Conservation (phyloP, 2,329 filamentous ascomycete species). For the Neoarthrinium moseri region DNA sequence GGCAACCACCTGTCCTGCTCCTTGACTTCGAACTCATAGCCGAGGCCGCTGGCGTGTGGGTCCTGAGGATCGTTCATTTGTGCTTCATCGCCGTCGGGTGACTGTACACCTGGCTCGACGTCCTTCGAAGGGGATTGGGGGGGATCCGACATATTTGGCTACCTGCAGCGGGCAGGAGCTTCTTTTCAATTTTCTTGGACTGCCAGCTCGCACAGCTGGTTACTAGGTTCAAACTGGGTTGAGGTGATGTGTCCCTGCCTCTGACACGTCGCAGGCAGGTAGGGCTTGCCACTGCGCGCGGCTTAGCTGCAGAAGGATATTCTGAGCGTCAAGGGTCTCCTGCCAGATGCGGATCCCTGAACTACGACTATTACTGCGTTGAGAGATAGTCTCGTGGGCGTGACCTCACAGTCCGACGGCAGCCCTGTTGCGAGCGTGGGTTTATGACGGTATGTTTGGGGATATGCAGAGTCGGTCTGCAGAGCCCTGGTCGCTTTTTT, state of each 20-base stretch:
- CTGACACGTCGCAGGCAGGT: constrained; percentile 58
- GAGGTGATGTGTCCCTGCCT: constrained; percentile 58
- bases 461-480: constrained; percentile 18
- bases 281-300: constrained; percentile 51
- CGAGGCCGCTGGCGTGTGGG: constrained; percentile 74
- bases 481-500: constrained; percentile 10
- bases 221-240: constrained; percentile 31
- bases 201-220: constrained; percentile 56
- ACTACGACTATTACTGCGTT: constrained; percentile 21
- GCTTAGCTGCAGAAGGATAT: constrained; percentile 48
- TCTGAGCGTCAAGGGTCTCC: constrained; percentile 48
- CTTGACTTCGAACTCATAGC: constrained; percentile 97
- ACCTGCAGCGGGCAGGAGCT: constrained; percentile 64
- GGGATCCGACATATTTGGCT: constrained; percentile 89
- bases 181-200: constrained; percentile 56
- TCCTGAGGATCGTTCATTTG: constrained; percentile 87
- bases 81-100: constrained; percentile 82
- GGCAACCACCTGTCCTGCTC: constrained; percentile 99
- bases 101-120: constrained; percentile 90
- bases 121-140: constrained; percentile 88
- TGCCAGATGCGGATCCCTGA: constrained; percentile 27
- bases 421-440: constrained; percentile 42
- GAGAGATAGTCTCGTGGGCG: constrained; percentile 11
- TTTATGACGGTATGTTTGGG: constrained; percentile 43
- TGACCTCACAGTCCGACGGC: constrained; percentile 13